Evolutionary conservation across 1,284 basidiomycete genomes (phyloP).

Genomic region (Polyporus tsugae): DNA sequence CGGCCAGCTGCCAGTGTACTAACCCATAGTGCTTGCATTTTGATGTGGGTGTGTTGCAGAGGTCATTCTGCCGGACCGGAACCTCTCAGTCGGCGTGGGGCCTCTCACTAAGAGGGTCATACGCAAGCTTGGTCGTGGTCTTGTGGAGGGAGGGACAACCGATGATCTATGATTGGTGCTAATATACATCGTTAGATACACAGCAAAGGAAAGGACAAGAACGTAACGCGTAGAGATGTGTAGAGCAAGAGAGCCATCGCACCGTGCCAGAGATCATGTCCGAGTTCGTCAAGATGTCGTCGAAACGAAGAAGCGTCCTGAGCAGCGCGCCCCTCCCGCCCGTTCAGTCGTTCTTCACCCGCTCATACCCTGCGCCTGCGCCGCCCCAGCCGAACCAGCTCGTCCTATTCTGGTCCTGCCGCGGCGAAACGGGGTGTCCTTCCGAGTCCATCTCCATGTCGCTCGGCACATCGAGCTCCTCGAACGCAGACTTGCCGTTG

Average conservation of each 20-base stretch:
- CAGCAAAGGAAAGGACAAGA: slow-evolving; percentile 1
- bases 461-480: slow-evolving; percentile 71
- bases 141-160: background rate
- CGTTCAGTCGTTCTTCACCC: slow-evolving; percentile 38
- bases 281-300: background rate
- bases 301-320: background rate
- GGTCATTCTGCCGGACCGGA: background rate
- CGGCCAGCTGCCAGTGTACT: background rate
- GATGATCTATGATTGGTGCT: slow-evolving; percentile 34
- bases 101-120: background rate
- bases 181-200: slow-evolving; percentile 30
- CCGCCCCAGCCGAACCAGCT: slow-evolving; percentile 52
- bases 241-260: background rate
- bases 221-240: slow-evolving; percentile 1
- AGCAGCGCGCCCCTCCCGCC: background rate
- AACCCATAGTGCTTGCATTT: background rate
- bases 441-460: slow-evolving; percentile 68
- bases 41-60: background rate
- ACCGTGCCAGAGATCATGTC: background rate
- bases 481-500: slow-evolving; percentile 53
- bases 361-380: slow-evolving; percentile 42
- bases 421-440: slow-evolving; percentile 24
- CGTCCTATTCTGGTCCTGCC: slow-evolving; percentile 35
- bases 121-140: no score
- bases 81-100: no score